phyloP scores from a whole-genome alignment of 2,329 filamentous ascomycete genomes.

The Cyanodermella asteris region DNA sequence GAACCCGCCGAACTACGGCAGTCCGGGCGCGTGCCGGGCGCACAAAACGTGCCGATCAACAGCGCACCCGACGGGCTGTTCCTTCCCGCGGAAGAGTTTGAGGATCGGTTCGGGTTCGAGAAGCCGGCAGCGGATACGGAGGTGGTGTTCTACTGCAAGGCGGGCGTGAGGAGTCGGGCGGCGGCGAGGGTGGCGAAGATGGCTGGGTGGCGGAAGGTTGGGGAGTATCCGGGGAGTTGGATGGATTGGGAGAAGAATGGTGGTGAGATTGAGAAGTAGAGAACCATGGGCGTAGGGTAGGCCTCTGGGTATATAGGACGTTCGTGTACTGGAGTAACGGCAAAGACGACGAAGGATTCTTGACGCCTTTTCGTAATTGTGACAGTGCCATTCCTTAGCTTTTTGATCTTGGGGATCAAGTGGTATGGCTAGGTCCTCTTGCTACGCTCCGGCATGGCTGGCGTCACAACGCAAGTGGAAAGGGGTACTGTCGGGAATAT shows the following conservation, averaged over 20 bases:
- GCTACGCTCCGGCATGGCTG: no score
- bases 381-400: no score
- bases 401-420: no score
- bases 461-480: no score
- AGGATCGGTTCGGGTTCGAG: conserved; percentile 56
- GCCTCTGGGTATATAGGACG: no score
- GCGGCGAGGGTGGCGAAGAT: conserved; percentile 51
- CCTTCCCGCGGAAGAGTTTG: conserved; percentile 55
- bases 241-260: conserved; percentile 60
- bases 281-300: no score
- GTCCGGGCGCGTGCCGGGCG: conserved; percentile 45
- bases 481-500: no score
- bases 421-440: no score
- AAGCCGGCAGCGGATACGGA: conserved; percentile 34
- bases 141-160: conserved; percentile 80
- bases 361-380: no score
- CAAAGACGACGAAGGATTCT: no score
- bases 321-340: no score
- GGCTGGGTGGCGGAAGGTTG: conserved; percentile 49
- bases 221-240: conserved; percentile 30
- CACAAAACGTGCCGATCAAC: conserved; percentile 62
- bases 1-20: conserved; percentile 23
- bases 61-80: conserved; percentile 61
- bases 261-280: conserved; percentile 35
- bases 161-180: conserved; percentile 59